Evolutionary conservation across 305 asterid species (phyloP), one percentile per base, ranked within the genome.

Genomic region (Euphrasia arctica): DNA sequence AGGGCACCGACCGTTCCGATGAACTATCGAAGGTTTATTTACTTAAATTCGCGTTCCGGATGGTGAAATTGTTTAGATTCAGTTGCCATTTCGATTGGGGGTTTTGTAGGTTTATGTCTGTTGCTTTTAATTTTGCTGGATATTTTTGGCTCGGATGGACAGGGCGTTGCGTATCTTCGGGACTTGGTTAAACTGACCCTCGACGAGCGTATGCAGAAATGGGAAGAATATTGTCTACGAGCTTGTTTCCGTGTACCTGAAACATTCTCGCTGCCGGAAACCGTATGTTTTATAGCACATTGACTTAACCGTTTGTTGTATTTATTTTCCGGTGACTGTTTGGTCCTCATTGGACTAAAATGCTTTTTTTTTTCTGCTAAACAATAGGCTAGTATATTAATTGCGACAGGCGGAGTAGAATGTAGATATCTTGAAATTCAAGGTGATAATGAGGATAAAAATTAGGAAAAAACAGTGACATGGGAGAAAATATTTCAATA

Each of bases 141-240:
- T 51, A 27, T 45, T 60, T 58, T 75, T 63, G 52, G 18, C 41
- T 65, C 62, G 58, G 55, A 63, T 49, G 36, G 5, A 27, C 67
- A 91, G 96, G 95, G 95, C 13, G 84, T 85, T 58, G 76, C 70
- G 2, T 29, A 27, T 52, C 65, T 87, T 49, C 76, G 73, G 74
- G 56, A 84, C 66, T 63, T 76, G 72, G 64, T 82, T 66, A 81
- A 74, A 34, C 47, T 48, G 71, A 76, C 75, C 25, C 72, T 91
- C 64, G 83, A 81, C 72, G 76, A 75, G 75, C 75, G 87, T 65
- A 65, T 91, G 82, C 77, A 71, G 73, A 70, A 65, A 77, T 91
- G 98, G 96, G 95, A 87, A 79, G 82, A 85, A 68, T 91, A 87
- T 64, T 77, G 84, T 72, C 85, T 82, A 39, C 81, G 74, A 58